Evolutionary conservation across 1,284 basidiomycete species (phyloP), one percentile per base, ranked within the genome.

Genomic region (Chalciporus piperatoides): DNA sequence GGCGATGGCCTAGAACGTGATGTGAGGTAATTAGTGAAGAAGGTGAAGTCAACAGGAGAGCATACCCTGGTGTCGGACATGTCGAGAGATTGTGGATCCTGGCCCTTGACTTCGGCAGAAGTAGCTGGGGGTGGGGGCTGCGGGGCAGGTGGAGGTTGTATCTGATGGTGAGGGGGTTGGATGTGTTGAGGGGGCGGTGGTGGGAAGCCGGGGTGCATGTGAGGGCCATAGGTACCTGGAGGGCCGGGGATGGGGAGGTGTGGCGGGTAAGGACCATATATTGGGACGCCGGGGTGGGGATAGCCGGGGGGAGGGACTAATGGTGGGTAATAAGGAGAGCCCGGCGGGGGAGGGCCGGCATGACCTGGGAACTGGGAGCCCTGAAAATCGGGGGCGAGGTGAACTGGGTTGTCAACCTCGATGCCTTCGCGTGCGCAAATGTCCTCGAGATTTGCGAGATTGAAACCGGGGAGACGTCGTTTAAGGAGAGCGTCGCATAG

Each of bases 401-500:
- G 60, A 6, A 58, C 25, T 23, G 50, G 2, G 50, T 59, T 33
- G 37, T 76, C 71, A 48, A 84, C 52, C 42, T 87, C 81, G 56
- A 90, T 77, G 52, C 85, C 84, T 56, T 87, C 84, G 39, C 82
- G 73, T 9, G 71, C 73, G 41, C 81, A 72, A 45, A 83, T 69
- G 0, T 81, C 80, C 30, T 90, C 85, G 60, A 90, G 71, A 55
- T 75, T 76, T 2, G 80, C 77, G 50, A 89, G 71, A 41, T 75
- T 72, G 64, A 90, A 90, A 51, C 73, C 77, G 3, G 82, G 82
- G 49, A 81, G 72, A 57, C 81, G 80, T 23, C 80, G 79, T 68
- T 86, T 86, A 59, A 91, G 79, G 37, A 91, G 78, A 12, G 81
- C 82, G 52, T 81, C 79, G 61, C 86, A 89, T 53, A 87, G 83